Conservation (phyloP, 257 asterid genomes). For the Penstemon eatonii region DNA sequence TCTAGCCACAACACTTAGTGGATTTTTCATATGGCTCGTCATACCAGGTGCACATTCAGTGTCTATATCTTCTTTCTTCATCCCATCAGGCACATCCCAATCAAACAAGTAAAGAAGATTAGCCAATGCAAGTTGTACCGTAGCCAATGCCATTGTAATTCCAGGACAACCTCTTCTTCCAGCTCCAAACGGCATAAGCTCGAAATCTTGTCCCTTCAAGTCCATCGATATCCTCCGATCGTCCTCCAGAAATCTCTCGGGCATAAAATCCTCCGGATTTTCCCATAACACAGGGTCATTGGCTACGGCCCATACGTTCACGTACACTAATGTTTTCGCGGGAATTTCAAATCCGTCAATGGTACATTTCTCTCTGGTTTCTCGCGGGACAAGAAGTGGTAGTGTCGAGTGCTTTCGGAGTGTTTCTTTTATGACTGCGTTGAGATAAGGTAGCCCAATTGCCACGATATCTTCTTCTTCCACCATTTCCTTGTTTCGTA, state of each 20-base stretch:
- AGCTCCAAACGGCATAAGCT: conserved; percentile 34
- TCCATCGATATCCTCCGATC: not conserved
- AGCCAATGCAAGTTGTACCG: conserved; percentile 26
- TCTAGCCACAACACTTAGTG: not conserved
- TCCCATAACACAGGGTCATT: conserved; percentile 27
- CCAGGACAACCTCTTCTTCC: conserved; percentile 41
- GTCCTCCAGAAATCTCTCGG: conserved; percentile 26
- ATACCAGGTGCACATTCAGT: conserved; percentile 17
- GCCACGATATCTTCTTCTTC: not conserved
- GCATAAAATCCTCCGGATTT: conserved; percentile 22
- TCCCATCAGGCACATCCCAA: conserved; percentile 30
- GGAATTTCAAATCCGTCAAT: conserved; percentile 25
- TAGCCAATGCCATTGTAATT: conserved; percentile 24
- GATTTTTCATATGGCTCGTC: conserved; percentile 28
- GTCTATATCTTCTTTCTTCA: conserved; percentile 26
- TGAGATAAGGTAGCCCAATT: conserved; percentile 11
- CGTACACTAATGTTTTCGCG: conserved; percentile 17
- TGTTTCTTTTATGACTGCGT: conserved; percentile 28
- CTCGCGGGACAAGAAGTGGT: conserved; percentile 24
- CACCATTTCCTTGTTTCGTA: not conserved
- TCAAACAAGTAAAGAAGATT: conserved; percentile 33
- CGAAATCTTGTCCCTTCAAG: conserved; percentile 16
- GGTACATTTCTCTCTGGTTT: conserved; percentile 4
- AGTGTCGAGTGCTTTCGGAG: conserved; percentile 21
- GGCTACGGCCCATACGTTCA: conserved; percentile 28